phyloP scores from a whole-genome alignment of 305 asterid genomes.

The Nicotiana rustica region DNA sequence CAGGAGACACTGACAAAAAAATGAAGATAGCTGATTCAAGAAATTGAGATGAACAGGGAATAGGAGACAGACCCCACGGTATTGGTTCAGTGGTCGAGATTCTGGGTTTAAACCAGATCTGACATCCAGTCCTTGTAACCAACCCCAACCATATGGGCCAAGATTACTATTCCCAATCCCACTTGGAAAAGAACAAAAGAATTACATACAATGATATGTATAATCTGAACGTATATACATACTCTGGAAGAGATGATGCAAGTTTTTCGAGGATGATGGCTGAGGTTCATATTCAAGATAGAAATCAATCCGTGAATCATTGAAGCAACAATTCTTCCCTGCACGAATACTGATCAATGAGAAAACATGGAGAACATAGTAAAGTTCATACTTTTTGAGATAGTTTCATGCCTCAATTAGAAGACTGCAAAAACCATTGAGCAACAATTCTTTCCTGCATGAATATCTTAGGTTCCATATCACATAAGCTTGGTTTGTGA shows the following conservation, averaged over 20 bases:
- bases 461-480: neutral
- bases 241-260: constrained; percentile 96
- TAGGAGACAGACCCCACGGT: constrained; percentile 5
- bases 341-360: constrained; percentile 41
- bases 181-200: neutral
- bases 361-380: neutral
- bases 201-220: neutral
- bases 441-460: neutral
- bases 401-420: constrained; percentile 19
- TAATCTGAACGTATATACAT: constrained; percentile 43
- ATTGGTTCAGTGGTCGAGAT: neutral
- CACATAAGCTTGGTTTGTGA: neutral
- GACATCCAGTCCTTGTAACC: constrained; percentile 28
- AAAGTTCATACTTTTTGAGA: constrained; percentile 15
- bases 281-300: constrained; percentile 94
- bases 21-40: constrained; percentile 5
- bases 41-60: constrained; percentile 26
- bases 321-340: constrained; percentile 97
- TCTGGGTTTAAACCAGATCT: constrained; percentile 26
- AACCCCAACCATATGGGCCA: constrained; percentile 1
- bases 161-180: neutral
- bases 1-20: neutral
- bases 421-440: neutral
- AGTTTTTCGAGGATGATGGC: constrained; percentile 86
- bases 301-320: constrained; percentile 73